These are phyloP conservation scores for Solanum peruvianum DNA, from an alignment of 257 asterid genomes.

Conservation along the genomic window DNA sequence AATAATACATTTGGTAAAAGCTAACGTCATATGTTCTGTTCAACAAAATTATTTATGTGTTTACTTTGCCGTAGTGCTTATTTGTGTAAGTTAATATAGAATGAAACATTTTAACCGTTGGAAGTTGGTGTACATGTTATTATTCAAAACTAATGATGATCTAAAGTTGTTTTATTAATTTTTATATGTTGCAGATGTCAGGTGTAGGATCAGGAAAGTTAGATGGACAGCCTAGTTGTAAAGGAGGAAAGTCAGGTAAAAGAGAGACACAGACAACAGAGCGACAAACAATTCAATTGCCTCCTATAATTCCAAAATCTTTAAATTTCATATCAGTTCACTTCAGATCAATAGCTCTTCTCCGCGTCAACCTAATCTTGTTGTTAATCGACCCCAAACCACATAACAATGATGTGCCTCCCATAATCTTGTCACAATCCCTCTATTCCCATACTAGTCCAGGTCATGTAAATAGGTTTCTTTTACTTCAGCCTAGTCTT, in stretches of 20 bases:
- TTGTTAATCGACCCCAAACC: neutral
- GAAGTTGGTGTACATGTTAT: neutral
- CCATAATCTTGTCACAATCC: neutral
- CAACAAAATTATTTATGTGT: neutral
- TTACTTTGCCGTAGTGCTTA: neutral
- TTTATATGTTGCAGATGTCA: neutral
- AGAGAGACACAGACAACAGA: neutral
- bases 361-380: neutral
- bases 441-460: neutral
- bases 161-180: neutral
- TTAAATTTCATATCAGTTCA: neutral
- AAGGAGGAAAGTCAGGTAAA: neutral
- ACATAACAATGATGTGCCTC: neutral
- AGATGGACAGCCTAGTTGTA: neutral
- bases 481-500: neutral
- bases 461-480: neutral
- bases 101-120: neutral
- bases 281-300: too few species aligned
- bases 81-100: neutral
- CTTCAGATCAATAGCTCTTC: neutral
- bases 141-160: neutral
- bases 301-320: neutral
- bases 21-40: neutral
- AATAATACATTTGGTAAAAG: neutral
- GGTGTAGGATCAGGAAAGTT: neutral